Base-by-base conservation (phyloP, 176 grass and related monocot genomes). In the Phoenix dactylifera region DNA sequence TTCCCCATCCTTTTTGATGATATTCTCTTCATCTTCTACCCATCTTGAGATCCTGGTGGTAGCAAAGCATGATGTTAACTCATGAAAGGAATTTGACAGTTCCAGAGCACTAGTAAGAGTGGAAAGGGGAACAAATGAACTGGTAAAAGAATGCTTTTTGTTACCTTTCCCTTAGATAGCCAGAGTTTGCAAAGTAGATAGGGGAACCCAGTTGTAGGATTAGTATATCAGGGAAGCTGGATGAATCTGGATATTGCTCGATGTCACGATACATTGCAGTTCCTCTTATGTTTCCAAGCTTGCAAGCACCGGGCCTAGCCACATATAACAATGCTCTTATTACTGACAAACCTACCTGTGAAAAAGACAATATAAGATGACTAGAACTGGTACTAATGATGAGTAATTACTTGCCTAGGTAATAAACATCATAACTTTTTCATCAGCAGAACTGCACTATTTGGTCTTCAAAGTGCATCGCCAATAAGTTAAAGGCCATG, bases 141-240 rank as follows among this genome's bases (percentile, higher is more conserved):
- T 35, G 9, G 32, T 9, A 35, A 35, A 35, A 35, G 32, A 1
- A 10, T 15, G 17, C 4, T n/a, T 55, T 6, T 51, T 4, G 19
- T 68, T 66, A 98, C 93, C 93, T 83, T 71, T 92, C 87, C 64
- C 79, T 74, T 57, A 92, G 18, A 67, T 98, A 98, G 16, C 93
- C 79, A 4, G 93, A 84, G 15, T 78, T 92, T 24, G 80, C 67
- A 70, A 83, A 92, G 49, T 76, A 98, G 18, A 98, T 81, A 9
- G 93, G 87, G 73, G 93, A 92, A 5, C 81, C 81, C 57, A 98
- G 19, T 68, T 98, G 76, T 59, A 92, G 50, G 32, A 92, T 39
- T 35, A 98, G 79, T 25, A 86, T 65, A 66, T 76, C 64, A 4
- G 83, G 73, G 44, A 91, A 9, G 58, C 57, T 71, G 26, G 55